Base-by-base conservation (phyloP, 257 asterid species). In the Plectranthus barbatus region DNA sequence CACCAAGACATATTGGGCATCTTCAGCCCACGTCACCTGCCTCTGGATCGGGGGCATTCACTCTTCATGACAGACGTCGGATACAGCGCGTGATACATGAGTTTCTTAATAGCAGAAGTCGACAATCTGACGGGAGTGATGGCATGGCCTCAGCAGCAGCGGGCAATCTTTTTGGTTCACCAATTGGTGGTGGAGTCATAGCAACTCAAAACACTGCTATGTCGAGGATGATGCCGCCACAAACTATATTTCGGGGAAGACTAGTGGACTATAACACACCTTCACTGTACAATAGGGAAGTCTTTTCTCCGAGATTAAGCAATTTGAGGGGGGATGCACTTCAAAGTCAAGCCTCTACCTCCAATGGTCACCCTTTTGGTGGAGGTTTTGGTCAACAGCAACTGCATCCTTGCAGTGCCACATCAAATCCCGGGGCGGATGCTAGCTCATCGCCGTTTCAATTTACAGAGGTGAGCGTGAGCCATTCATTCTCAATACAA, bases 51-150 rank as follows among this genome's bases (percentile, higher is more conserved):
- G 87, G 75, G 56, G 95, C 89, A 26, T 61, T 56, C 45, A 84
- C 97, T 37, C 73, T 91, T 42, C 74, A 56, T 12, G 96, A 71
- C 52, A 81, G 97, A 63, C 84, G 91, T 46, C 69, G 95, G 65
- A 86, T 86, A 64, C 96, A 88, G 48, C 74, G 83, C 23, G 90
- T 76, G 79, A 84, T 91, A 76, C 89, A 84, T 19, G 83, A 80
- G 13, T 50, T 84, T 56, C 73, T 79, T 60, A 76, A 70, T 65
- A 68, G 15, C 66, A 81, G 96, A 76, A 74, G 68, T 74, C 80
- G 95, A 72, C 89, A 64, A 20, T 37, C 48, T 33, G 83, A 79
- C 18, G 54, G 80, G 37, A 71, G 62, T 37, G 69, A 41, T 61
- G 69, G 17, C 56, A 77, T 36, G 20, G 68, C 50, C 23, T 61